phyloP scores from a whole-genome alignment of 2,329 filamentous ascomycete genomes.

The Scytalidium lignicola region DNA sequence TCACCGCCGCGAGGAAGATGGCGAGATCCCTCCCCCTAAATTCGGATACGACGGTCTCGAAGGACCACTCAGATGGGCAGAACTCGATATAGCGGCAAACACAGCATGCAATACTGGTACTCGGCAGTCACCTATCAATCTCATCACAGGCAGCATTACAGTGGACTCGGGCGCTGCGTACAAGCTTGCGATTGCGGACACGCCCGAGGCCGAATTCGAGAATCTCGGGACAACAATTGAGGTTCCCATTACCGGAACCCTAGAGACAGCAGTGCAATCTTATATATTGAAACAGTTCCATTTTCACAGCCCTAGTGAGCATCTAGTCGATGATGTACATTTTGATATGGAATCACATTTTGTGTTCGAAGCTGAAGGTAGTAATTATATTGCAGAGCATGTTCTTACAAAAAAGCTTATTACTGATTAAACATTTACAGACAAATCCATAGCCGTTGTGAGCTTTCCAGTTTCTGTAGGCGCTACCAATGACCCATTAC shows the following conservation, averaged over 20 bases:
- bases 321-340: slow-evolving; percentile 41
- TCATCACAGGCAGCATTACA: slow-evolving; percentile 5
- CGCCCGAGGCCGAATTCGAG: slow-evolving; percentile 11
- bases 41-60: slow-evolving; percentile 14
- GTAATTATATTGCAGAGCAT: too few relatives aligned
- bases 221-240: slow-evolving; percentile 17
- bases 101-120: slow-evolving; percentile 9
- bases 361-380: slow-evolving; percentile 32
- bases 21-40: slow-evolving; percentile 6
- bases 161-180: too few relatives aligned
- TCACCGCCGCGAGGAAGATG: too few relatives aligned
- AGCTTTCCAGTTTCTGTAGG: slow-evolving; percentile 33
- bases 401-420: too few relatives aligned
- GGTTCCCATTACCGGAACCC: slow-evolving; percentile 13
- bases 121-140: slow-evolving; percentile 15
- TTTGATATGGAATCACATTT: slow-evolving; percentile 38
- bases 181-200: too few relatives aligned
- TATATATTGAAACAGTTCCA: slow-evolving; percentile 43
- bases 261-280: slow-evolving; percentile 2
- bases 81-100: slow-evolving; percentile 7
- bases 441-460: slow-evolving; percentile 27
- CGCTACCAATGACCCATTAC: slow-evolving; percentile 33
- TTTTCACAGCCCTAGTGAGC: slow-evolving; percentile 57
- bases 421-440: slow-evolving; percentile 3
- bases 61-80: slow-evolving; percentile 13